These are phyloP conservation scores for Yamadazyma sp. DNA, from an alignment of 805 yeast species.

Conservation along the genomic window DNA sequence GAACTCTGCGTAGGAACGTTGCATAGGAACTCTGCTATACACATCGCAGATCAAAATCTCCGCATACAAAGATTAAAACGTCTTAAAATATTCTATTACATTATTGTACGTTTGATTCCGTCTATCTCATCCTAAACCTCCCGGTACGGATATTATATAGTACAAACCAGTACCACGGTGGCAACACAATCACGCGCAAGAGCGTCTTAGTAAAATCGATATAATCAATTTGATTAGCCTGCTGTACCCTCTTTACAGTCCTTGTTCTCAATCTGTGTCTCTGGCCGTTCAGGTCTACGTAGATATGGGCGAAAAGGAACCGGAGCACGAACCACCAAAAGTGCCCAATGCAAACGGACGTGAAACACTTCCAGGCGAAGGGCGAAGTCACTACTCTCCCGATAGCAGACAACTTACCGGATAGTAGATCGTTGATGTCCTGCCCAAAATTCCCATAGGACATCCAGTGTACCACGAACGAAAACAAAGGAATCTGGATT, in stretches of 20 bases:
- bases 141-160: slow-evolving; percentile 16
- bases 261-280: slow-evolving; percentile 16
- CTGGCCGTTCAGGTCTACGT: slow-evolving; percentile 18
- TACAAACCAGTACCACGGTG: slow-evolving; percentile 37
- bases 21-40: too few relatives aligned
- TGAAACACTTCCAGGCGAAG: slow-evolving; percentile 16
- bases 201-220: slow-evolving; percentile 14
- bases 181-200: slow-evolving; percentile 20
- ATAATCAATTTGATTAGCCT: slow-evolving; percentile 5
- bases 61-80: too few relatives aligned
- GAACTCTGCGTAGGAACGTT: too few relatives aligned
- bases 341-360: slow-evolving; percentile 26
- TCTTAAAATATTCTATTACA: too few relatives aligned
- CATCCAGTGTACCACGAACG: slow-evolving; percentile 10
- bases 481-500: slow-evolving; percentile 7
- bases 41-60: too few relatives aligned
- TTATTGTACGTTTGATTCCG: too few relatives aligned
- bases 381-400: slow-evolving; percentile 9
- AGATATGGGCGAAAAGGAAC: slow-evolving; percentile 12
- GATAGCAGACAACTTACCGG: slow-evolving; percentile 12
- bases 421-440: background rate
- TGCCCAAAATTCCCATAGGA: background rate
- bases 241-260: slow-evolving; percentile 15
- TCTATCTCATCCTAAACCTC: too few relatives aligned
- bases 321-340: slow-evolving; percentile 33